Evolutionary conservation across 257 asterid genomes (phyloP).

Genomic region (Solanum chilense): DNA sequence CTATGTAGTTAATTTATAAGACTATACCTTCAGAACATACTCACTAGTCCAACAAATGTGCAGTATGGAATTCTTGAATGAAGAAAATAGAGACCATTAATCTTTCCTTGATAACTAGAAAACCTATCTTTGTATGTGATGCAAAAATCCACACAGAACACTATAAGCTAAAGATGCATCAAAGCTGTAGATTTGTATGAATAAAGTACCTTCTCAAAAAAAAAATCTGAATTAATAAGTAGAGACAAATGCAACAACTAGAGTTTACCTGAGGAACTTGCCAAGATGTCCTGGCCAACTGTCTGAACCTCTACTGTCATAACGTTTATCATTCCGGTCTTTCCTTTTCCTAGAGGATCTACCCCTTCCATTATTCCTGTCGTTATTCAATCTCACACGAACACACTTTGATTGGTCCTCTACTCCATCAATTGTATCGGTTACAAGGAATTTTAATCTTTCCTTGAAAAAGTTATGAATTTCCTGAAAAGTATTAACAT

Average conservation of each 20-base stretch:
- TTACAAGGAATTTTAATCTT: conserved; percentile 69
- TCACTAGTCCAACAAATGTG: background rate
- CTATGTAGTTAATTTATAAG: background rate
- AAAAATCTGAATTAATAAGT: background rate
- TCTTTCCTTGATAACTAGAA: background rate
- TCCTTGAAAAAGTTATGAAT: conserved; percentile 91
- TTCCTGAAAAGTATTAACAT: conserved; percentile 45
- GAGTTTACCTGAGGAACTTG: conserved; percentile 70
- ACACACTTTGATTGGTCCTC: conserved; percentile 72
- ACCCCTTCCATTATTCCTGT: conserved; percentile 38
- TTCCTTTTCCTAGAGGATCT: conserved; percentile 74
- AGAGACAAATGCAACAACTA: background rate
- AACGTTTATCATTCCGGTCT: conserved; percentile 53
- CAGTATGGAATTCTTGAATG: background rate
- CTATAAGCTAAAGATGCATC: background rate
- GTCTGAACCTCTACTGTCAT: conserved; percentile 83
- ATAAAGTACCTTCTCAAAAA: background rate
- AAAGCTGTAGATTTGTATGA: background rate
- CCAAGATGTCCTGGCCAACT: conserved; percentile 77
- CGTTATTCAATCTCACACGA: conserved; percentile 67
- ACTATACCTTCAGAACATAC: background rate
- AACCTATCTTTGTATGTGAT: background rate
- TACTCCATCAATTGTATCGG: conserved; percentile 87
- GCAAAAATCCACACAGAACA: background rate
- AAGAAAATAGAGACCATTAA: background rate